Percentiles rank a stretch among this genome's conserved stretches.
Conservation (phyloP, 306 rosid species). For the Medicago arabica region DNA sequence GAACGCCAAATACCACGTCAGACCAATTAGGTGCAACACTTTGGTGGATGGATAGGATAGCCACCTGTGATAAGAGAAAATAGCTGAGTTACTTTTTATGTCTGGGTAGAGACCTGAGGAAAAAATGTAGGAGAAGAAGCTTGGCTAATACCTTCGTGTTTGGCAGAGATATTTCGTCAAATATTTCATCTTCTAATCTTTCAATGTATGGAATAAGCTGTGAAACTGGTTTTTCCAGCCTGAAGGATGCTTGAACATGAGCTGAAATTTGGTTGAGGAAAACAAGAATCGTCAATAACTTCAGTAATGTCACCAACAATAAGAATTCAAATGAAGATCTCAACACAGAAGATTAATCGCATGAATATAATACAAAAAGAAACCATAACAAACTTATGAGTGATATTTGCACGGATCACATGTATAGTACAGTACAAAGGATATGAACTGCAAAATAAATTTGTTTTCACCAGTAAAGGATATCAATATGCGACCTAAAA, state of each 20-base stretch:
- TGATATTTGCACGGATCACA: slow-evolving; percentile 20
- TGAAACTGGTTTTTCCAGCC: slow-evolving; percentile 75
- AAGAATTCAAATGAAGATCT: slow-evolving; percentile 11
- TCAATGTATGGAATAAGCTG: slow-evolving; percentile 74
- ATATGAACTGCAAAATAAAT: slow-evolving; percentile 34
- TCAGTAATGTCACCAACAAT: background rate
- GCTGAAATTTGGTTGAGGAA: slow-evolving; percentile 61
- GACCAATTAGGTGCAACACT: slow-evolving; percentile 61
- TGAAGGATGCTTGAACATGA: slow-evolving; percentile 76
- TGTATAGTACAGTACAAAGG: slow-evolving; percentile 12
- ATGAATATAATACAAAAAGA: slow-evolving; percentile 5
- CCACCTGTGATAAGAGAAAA: slow-evolving; percentile 63
- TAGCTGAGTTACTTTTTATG: slow-evolving; percentile 40
- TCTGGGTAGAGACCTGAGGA: slow-evolving; percentile 10
- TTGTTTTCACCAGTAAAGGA: slow-evolving; percentile 7
- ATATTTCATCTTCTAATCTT: slow-evolving; percentile 79
- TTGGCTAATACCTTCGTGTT: slow-evolving; percentile 64
- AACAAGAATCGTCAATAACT: slow-evolving; percentile 13
- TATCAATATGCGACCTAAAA: background rate
- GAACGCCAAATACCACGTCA: slow-evolving; percentile 77
- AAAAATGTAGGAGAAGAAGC: slow-evolving; percentile 10
- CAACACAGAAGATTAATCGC: background rate
- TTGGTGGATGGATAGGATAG: slow-evolving; percentile 76
- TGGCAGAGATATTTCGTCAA: slow-evolving; percentile 77
- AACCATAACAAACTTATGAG: slow-evolving; percentile 8